phyloP scores from a whole-genome alignment of 2,329 filamentous ascomycete species.

The Ophiostoma sp. region DNA sequence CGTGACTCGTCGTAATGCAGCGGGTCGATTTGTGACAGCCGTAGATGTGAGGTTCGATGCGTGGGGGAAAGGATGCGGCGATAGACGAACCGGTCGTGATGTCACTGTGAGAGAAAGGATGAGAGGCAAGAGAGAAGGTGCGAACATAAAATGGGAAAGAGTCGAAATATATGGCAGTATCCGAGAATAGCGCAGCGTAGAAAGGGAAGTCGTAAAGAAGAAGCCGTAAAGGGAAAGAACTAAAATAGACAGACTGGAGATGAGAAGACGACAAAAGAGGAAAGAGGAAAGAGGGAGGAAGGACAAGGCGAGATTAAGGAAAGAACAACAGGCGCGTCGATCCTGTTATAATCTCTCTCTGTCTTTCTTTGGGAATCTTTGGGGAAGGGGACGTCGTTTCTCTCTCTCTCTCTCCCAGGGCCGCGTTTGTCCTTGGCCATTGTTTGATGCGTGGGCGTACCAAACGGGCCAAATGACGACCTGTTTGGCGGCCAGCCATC shows the following conservation, averaged over 20 bases:
- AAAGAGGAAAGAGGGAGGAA: background rate
- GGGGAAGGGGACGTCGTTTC: background rate
- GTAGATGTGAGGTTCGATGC: background rate
- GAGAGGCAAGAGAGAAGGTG: background rate
- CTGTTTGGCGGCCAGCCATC: constrained; percentile 11
- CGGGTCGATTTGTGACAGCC: background rate
- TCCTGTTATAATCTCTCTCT: constrained; percentile 18
- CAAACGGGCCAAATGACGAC: constrained; percentile 8
- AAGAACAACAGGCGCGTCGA: constrained; percentile 9
- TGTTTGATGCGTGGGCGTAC: constrained; percentile 13
- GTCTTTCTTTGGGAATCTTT: background rate
- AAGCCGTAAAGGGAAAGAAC: background rate
- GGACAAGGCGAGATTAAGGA: constrained; percentile 4
- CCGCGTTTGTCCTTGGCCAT: constrained; percentile 5
- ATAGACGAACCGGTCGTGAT: background rate
- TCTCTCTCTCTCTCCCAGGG: background rate
- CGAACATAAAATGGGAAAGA: background rate
- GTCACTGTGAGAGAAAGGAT: background rate
- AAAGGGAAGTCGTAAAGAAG: background rate
- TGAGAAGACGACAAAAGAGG: background rate
- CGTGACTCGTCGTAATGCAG: background rate
- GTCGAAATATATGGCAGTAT: background rate
- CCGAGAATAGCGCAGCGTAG: background rate
- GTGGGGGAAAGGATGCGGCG: background rate
- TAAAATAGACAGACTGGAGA: background rate